phyloP scores from a whole-genome alignment of 2,329 filamentous ascomycete species.

The Colletotrichum melonis region DNA sequence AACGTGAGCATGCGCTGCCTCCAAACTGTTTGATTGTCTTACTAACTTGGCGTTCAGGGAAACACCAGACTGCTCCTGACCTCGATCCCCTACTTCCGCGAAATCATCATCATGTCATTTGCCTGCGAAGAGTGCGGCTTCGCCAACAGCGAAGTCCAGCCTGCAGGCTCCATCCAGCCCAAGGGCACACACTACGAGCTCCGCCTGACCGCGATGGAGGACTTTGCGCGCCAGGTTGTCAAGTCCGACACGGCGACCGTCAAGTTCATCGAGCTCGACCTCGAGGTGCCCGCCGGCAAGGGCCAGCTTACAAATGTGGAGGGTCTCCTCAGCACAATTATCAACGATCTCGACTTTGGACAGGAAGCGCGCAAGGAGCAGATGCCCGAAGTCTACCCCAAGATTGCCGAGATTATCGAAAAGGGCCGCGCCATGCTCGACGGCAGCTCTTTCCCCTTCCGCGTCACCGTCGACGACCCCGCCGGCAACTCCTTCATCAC shows the following conservation, averaged over 20 bases:
- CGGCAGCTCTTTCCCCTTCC: slow-evolving; percentile 86
- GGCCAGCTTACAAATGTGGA: slow-evolving; percentile 95
- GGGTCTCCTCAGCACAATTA: slow-evolving; percentile 81
- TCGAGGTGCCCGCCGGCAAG: slow-evolving; percentile 91
- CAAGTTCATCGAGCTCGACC: slow-evolving; percentile 89
- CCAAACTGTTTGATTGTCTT: background rate
- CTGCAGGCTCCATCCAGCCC: slow-evolving; percentile 91
- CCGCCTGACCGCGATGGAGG: slow-evolving; percentile 76
- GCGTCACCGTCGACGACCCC: slow-evolving; percentile 87
- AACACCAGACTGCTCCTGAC: slow-evolving; percentile 88
- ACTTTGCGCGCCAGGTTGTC: slow-evolving; percentile 88
- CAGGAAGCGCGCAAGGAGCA: slow-evolving; percentile 86
- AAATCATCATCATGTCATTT: slow-evolving; percentile 98
- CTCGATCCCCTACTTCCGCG: slow-evolving; percentile 95
- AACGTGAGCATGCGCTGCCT: slow-evolving; percentile 66
- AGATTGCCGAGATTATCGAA: slow-evolving; percentile 81
- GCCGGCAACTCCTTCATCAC: slow-evolving; percentile 98
- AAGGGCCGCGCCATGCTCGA: slow-evolving; percentile 82
- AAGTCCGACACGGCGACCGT: slow-evolving; percentile 90
- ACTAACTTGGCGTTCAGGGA: slow-evolving; percentile 65
- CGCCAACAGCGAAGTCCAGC: slow-evolving; percentile 93
- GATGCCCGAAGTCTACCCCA: slow-evolving; percentile 80
- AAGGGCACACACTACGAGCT: slow-evolving; percentile 88
- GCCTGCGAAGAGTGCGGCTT: slow-evolving; percentile 89
- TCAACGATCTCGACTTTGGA: slow-evolving; percentile 83